Conservation (phyloP, 768 basidiomycete species). For the Leccinum obscurum region DNA sequence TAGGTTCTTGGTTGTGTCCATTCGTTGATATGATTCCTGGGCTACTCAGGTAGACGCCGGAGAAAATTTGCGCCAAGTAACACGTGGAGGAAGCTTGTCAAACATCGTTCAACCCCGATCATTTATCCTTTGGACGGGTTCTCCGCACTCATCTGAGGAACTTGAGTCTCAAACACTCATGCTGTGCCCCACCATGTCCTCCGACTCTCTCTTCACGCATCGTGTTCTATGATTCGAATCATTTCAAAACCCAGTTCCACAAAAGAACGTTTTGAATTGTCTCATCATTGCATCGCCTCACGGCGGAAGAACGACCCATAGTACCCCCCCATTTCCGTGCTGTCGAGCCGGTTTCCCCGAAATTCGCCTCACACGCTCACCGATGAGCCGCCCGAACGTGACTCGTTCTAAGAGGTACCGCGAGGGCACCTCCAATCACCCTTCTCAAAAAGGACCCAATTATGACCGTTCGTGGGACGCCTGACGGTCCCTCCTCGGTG, state of each 20-base stretch:
- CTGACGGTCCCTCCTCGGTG: not conserved
- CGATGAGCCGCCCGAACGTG: not conserved
- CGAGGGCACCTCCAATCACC: not conserved
- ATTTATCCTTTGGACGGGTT: not conserved
- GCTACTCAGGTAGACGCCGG: slow-evolving; percentile 1
- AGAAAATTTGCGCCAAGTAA: not conserved
- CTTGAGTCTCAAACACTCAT: not conserved
- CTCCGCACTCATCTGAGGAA: not conserved
- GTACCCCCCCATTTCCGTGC: not conserved
- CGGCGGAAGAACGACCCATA: not conserved
- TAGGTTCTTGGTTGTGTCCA: not conserved
- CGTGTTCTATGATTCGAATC: not conserved
- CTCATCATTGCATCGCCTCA: not conserved
- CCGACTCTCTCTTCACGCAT: not conserved
- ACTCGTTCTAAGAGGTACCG: slow-evolving; percentile 7
- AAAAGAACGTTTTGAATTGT: not conserved
- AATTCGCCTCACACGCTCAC: not conserved
- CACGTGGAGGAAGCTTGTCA: slow-evolving; percentile 3
- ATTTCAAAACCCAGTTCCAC: not conserved
- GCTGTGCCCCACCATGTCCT: not conserved
- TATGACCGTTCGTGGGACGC: not conserved
- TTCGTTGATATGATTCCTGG: not conserved
- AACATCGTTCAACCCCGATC: not conserved
- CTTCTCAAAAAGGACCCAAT: not conserved
- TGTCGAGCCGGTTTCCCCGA: slow-evolving; percentile 4